Percentiles rank a stretch among this genome's conserved stretches.
Evolutionary conservation across 1,284 basidiomycete species (phyloP).

Genomic region (Cutaneotrichosporon sp.): DNA sequence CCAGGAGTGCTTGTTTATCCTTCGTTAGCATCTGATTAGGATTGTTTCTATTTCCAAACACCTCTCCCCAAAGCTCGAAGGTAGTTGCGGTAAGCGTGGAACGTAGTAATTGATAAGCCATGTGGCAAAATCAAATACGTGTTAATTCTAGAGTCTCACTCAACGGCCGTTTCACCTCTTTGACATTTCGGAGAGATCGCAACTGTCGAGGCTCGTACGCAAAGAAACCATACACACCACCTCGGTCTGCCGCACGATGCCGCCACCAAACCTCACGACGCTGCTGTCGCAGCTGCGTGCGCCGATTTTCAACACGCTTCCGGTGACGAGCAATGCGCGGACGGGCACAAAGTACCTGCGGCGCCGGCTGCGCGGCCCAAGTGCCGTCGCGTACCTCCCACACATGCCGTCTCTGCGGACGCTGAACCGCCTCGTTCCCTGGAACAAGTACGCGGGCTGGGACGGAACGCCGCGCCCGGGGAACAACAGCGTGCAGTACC

Average conservation of each 20-base stretch:
- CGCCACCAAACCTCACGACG: slow-evolving; percentile 20
- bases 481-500: slow-evolving; percentile 3
- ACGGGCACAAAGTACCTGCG: slow-evolving; percentile 82
- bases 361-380: slow-evolving; percentile 65
- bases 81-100: no score
- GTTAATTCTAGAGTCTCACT: no score
- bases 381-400: slow-evolving; percentile 67
- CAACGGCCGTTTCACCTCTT: no score
- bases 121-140: no score
- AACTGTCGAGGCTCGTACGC: background rate
- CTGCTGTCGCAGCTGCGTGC: slow-evolving; percentile 39
- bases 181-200: background rate
- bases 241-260: slow-evolving; percentile 10
- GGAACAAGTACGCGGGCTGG: slow-evolving; percentile 34
- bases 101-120: no score
- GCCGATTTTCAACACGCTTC: slow-evolving; percentile 71
- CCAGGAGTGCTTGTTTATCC: no score
- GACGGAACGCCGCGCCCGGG: slow-evolving; percentile 18
- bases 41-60: no score
- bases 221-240: background rate
- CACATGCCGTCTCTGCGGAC: slow-evolving; percentile 11
- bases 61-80: no score
- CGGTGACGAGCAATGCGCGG: slow-evolving; percentile 68
- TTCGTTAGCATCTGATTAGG: no score
- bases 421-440: slow-evolving; percentile 18